A percentile compares a stretch with the other conserved stretches of the same genome.
phyloP scores from a whole-genome alignment of 495 filamentous ascomycete genomes.

The Penicillium lagena region DNA sequence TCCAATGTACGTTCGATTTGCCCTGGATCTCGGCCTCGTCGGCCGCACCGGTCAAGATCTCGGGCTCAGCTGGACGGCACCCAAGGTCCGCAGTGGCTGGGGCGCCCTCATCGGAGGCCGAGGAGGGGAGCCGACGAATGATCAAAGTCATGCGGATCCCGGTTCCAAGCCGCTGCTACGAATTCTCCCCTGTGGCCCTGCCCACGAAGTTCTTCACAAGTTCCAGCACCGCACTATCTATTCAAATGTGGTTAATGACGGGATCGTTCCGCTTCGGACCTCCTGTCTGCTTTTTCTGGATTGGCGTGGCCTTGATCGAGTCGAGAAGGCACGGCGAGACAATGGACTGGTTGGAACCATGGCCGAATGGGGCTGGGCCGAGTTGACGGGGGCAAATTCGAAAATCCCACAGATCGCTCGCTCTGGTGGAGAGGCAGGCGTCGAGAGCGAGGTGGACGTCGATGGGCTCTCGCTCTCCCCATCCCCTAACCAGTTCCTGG shows the following conservation, averaged over 20 bases:
- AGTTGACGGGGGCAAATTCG: constrained; percentile 78
- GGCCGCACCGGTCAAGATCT: constrained; percentile 92
- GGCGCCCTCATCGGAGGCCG: constrained; percentile 75
- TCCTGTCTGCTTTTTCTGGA: constrained; percentile 96
- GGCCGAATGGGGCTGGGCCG: constrained; percentile 90
- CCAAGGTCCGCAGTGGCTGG: constrained; percentile 81
- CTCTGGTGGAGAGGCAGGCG: constrained; percentile 14
- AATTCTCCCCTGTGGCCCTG: constrained; percentile 88
- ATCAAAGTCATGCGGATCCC: constrained; percentile 60
- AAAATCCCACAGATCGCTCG: constrained; percentile 38
- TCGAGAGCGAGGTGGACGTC: neutral
- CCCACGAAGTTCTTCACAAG: constrained; percentile 76
- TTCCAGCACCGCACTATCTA: constrained; percentile 92
- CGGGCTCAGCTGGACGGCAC: constrained; percentile 87
- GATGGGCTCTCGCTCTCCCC: constrained; percentile 10
- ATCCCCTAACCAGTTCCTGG: constrained; percentile 14
- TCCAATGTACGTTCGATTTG: constrained; percentile 93
- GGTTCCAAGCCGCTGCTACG: constrained; percentile 84
- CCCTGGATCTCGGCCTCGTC: constrained; percentile 90
- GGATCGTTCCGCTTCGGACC: constrained; percentile 89
- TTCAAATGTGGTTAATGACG: constrained; percentile 97
- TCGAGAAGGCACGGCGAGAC: constrained; percentile 89
- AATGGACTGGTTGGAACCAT: constrained; percentile 88
- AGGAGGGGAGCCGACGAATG: constrained; percentile 52
- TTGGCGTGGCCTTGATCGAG: constrained; percentile 87